Percentiles rank a stretch among this genome's conserved stretches.
Evolutionary conservation across 2,329 filamentous ascomycete species (phyloP).

Genomic region (Clarireedia hainanense): DNA sequence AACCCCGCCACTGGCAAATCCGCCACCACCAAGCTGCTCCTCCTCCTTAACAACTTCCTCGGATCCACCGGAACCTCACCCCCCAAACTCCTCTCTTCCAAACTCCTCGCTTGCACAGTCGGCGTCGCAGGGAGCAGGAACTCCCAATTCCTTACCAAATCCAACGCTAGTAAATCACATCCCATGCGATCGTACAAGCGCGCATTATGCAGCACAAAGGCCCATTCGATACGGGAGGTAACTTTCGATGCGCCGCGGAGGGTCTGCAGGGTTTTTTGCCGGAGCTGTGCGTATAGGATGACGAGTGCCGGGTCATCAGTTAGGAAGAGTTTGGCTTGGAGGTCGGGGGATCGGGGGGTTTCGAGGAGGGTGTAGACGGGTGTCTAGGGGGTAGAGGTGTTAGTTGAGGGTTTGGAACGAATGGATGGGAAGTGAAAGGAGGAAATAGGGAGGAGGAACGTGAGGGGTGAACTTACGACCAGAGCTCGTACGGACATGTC

Average conservation of each 20-base stretch:
- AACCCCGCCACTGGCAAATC: constrained; percentile 50
- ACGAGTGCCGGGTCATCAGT: constrained; percentile 88
- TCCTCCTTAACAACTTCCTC: constrained; percentile 58
- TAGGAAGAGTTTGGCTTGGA: constrained; percentile 71
- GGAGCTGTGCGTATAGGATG: constrained; percentile 77
- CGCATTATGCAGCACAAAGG: constrained; percentile 81
- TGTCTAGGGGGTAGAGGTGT: constrained; percentile 42
- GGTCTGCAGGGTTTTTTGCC: constrained; percentile 74
- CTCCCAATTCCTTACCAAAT: constrained; percentile 73
- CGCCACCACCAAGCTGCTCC: constrained; percentile 72
- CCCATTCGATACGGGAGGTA: constrained; percentile 72
- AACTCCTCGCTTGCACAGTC: constrained; percentile 35
- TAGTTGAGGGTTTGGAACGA: constrained; percentile 4
- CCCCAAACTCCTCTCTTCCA: constrained; percentile 36
- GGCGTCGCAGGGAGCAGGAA: constrained; percentile 50
- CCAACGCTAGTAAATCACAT: constrained; percentile 80
- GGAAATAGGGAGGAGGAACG: background rate
- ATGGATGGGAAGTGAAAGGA: background rate
- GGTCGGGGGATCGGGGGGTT: constrained; percentile 58
- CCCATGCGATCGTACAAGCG: constrained; percentile 85
- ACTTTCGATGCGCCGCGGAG: constrained; percentile 79
- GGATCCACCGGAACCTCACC: constrained; percentile 20
- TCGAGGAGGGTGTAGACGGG: constrained; percentile 69
- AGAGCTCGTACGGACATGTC: constrained; percentile 80
- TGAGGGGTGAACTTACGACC: constrained; percentile 48